A percentile compares a stretch with the other conserved stretches of the same genome.
These are phyloP conservation scores for Stylosanthes scabra DNA, from an alignment of 331 rosid species.

Conservation along the genomic window DNA sequence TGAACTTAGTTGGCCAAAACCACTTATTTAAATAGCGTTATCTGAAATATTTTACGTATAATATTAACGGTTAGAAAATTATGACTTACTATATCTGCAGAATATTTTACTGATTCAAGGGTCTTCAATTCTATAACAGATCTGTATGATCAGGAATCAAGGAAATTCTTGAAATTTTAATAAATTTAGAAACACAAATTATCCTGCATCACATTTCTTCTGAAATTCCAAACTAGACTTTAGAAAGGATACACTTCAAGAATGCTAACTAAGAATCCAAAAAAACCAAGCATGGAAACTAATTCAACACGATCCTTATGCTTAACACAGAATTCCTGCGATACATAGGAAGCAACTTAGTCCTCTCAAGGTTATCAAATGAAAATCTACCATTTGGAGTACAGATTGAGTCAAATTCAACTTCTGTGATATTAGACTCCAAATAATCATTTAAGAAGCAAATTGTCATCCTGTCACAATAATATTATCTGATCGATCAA, in stretches of 20 bases:
- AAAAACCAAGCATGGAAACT: slow-evolving; percentile 70
- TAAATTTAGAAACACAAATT: not conserved
- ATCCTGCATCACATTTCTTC: not conserved
- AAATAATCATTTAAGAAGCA: not conserved
- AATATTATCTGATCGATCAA: too few relatives aligned
- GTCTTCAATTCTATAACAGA: slow-evolving; percentile 59
- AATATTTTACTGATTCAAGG: slow-evolving; percentile 65
- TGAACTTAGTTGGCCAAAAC: too few relatives aligned
- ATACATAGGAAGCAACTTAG: slow-evolving; percentile 4
- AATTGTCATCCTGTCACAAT: too few relatives aligned
- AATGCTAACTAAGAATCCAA: slow-evolving; percentile 59
- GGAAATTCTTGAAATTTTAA: not conserved
- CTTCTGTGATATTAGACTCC: not conserved
- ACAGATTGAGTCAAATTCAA: not conserved
- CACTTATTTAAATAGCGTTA: too few relatives aligned
- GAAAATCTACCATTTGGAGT: not conserved
- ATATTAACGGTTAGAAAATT: not conserved
- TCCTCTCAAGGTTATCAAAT: not conserved
- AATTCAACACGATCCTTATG: slow-evolving; percentile 71
- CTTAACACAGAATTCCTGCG: slow-evolving; percentile 85
- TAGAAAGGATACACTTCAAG: slow-evolving; percentile 73
- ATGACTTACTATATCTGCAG: slow-evolving; percentile 61
- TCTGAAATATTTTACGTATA: not conserved
- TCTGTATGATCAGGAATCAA: slow-evolving; percentile 54
- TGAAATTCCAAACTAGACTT: not conserved